Evolutionary conservation across 2,329 filamentous ascomycete species (phyloP), one percentile per base, ranked within the genome.

Genomic region (Pestalotiopsis sp.): DNA sequence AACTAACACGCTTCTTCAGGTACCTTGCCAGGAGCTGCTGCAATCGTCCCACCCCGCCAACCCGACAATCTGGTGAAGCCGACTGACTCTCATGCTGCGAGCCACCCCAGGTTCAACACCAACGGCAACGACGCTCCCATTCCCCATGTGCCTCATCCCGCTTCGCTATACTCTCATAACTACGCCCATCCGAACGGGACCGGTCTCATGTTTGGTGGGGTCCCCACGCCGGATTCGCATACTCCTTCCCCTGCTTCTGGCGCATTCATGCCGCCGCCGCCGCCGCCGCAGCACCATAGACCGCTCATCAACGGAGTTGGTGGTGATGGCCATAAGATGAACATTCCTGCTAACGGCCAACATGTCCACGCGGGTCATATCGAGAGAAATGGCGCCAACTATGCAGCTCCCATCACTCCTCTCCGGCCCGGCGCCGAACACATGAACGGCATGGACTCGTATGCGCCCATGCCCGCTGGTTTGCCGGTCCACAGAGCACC

Each of bases 231-330:
- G 39, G 85, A 83, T 20, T 90, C 89, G 13, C 85, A 86, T 73
- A 85, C 83, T 66, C 86, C 88, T 0, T 91, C 89, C 4, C 89
- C 89, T 1, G 86, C 81, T 60, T 83, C 83, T 14, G 82, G 81
- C 41, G 82, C 80, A 67, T 83, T 85, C 66, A 83, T 83, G 60
- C 83, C 84, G 63, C 86, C 86, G 56, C 84, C 86, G 56, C 84
- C 86, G 11, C 70, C 68, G 25, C 70, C 86, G 11, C 70, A 67
- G 23, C 70, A 65, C 14, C 72, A 65, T 49, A 39, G 45, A 52
- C 45, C 45, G 14, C 17, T 65, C 31, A 70, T 75, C 17, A 75
- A 75, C 61, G 75, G 75, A 17, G 76, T 77, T 25, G 71, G 63
- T 65, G 72, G 70, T 23, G 72, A 73, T 60, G 65, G 72, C n/a